phyloP scores from a whole-genome alignment of 345 rosid species.

The Populus tremula region DNA sequence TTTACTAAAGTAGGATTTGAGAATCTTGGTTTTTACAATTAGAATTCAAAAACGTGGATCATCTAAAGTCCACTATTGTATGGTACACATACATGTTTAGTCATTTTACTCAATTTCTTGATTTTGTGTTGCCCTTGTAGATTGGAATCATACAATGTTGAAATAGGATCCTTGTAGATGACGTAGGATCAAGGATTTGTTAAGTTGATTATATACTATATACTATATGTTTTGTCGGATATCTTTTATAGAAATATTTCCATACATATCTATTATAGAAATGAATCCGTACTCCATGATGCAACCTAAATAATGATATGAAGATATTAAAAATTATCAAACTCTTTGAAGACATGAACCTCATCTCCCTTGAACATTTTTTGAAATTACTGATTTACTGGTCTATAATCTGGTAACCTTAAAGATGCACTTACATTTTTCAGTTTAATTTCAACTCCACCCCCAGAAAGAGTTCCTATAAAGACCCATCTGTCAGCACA shows the following conservation, averaged over 20 bases:
- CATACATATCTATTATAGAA: background rate
- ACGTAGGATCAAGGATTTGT: background rate
- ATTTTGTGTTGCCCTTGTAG: too few species aligned
- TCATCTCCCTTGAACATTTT: background rate
- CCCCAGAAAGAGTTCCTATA: conserved; percentile 98
- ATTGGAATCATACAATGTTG: background rate
- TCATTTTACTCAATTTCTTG: too few species aligned
- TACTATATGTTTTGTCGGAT: background rate
- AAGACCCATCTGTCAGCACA: conserved; percentile 74
- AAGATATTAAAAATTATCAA: background rate
- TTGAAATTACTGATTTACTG: background rate
- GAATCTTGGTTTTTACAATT: background rate
- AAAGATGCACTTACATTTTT: conserved; percentile 20
- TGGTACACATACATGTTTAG: background rate
- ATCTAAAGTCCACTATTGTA: background rate
- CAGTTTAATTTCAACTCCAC: conserved; percentile 93
- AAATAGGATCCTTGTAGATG: background rate
- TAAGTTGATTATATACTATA: background rate
- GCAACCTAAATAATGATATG: conserved; percentile 5
- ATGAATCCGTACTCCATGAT: background rate
- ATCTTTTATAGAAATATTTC: background rate
- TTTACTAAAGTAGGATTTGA: background rate
- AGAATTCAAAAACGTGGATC: background rate
- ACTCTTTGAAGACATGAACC: background rate
- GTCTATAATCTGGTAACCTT: conserved; percentile 1